Evolutionary conservation across 192 early-diverging fungal species (phyloP).

Genomic region (Backusella circina): DNA sequence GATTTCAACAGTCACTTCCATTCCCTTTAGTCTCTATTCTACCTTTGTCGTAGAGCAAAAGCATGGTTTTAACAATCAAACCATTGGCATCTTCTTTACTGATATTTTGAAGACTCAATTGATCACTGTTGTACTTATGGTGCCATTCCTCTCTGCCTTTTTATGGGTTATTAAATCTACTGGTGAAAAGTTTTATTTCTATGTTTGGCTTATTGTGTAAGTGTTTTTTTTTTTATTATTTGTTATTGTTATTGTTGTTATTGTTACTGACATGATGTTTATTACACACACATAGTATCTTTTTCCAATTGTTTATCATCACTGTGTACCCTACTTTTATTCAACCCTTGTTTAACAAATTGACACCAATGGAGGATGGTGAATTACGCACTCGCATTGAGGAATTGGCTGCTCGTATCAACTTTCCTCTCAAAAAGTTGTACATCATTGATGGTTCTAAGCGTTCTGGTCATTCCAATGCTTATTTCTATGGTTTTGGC

Average conservation of each 20-base stretch:
- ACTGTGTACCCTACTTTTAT: constrained; percentile 92
- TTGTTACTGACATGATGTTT: background rate
- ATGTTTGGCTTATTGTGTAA: constrained; percentile 89
- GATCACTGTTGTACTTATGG: constrained; percentile 68
- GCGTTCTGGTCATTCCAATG: constrained; percentile 89
- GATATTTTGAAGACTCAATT: constrained; percentile 75
- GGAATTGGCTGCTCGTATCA: constrained; percentile 71
- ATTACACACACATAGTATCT: constrained; percentile 39
- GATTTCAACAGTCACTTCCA: constrained; percentile 56
- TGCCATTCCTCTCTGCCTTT: constrained; percentile 76
- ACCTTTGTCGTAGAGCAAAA: constrained; percentile 94
- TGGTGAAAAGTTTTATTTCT: constrained; percentile 85
- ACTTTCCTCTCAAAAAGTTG: constrained; percentile 91
- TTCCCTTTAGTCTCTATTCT: constrained; percentile 83
- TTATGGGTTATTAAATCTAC: constrained; percentile 79
- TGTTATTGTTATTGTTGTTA: background rate
- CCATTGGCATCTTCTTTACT: constrained; percentile 69
- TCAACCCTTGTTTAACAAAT: constrained; percentile 98
- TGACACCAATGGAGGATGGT: constrained; percentile 81
- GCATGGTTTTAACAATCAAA: constrained; percentile 97
- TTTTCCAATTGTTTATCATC: constrained; percentile 68
- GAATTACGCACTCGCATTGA: constrained; percentile 79
- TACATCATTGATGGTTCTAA: constrained; percentile 96
- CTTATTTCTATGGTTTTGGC: constrained; percentile 95
- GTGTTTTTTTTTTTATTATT: constrained; percentile 15